Evolutionary conservation across 2,329 filamentous ascomycete species (phyloP), one percentile per base, ranked within the genome.

Genomic region (Xylaria sp.): DNA sequence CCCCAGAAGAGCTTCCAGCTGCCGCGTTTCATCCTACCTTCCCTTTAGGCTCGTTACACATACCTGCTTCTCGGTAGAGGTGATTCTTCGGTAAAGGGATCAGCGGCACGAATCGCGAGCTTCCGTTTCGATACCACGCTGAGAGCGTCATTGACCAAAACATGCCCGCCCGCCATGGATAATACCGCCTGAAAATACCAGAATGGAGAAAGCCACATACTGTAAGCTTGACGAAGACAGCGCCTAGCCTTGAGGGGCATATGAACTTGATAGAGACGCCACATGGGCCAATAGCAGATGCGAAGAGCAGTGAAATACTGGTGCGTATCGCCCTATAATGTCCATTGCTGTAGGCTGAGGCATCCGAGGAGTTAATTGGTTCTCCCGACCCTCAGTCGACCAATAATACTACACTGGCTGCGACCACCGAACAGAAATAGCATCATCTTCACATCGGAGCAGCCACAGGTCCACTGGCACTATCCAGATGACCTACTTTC

Each of bases 401-500:
- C 60, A 61, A 47, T 63, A 38, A 51, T 38, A 53, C 3, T 15
- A 38, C 22, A 25, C 45, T 27, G 42, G 62, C 58, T 33, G 50
- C 64, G 64, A 54, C 69, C 68, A 55, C 56, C 57, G 33, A 45
- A 71, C 72, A 67, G 51, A 73, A 75, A 75, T 75, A 75, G 73
- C 54, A 69, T 70, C 58, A 68, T 67, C 63, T 69, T 60, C 50
- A 60, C 53, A 54, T 55, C 54, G 49, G 49, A 57, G 55, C 49
- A 53, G 57, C 65, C 56, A 68, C 45, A 47, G n/a, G 39, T 51
- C n/a, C 25, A 51, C 45, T 33, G 25, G 58, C 44, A 42, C 47
- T 29, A 31, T 53, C 33, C 36, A 49, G 36, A 54, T 65, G 65
- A 61, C 61, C 62, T 67, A 53, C 49, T 55, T 62, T 62, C 39